phyloP scores from a whole-genome alignment of 768 basidiomycete species.

The Rhodocollybia butyracea region DNA sequence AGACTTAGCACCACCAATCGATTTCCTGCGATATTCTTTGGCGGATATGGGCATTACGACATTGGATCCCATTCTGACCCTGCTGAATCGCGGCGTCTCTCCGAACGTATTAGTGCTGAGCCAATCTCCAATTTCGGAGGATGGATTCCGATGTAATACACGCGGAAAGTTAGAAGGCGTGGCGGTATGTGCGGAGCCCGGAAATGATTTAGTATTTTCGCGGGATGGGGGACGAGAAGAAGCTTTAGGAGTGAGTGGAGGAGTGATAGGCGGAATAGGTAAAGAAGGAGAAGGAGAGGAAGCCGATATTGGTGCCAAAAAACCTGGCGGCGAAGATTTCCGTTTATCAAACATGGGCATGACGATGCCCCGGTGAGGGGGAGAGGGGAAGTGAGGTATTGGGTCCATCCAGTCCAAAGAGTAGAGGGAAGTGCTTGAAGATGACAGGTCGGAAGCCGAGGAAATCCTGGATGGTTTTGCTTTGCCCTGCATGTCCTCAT shows the following conservation, averaged over 20 bases:
- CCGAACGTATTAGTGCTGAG: background rate
- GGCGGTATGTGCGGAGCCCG: background rate
- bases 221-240: background rate
- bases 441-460: background rate
- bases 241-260: background rate
- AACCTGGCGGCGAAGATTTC: background rate
- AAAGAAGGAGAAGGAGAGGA: background rate
- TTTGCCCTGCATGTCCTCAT: background rate
- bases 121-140: background rate
- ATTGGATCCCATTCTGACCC: background rate
- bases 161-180: background rate
- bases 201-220: background rate
- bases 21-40: slow-evolving; percentile 3
- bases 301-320: background rate
- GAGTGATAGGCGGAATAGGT: background rate
- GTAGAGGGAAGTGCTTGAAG: background rate
- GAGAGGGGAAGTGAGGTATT: background rate
- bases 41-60: slow-evolving; percentile 5
- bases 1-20: background rate
- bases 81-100: slow-evolving; percentile 1
- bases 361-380: background rate
- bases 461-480: slow-evolving; percentile 2
- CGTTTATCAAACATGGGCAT: background rate
- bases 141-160: background rate
- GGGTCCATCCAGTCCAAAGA: background rate